phyloP scores from a whole-genome alignment of 208 protist species.

The Trypanosoma lewisi region DNA sequence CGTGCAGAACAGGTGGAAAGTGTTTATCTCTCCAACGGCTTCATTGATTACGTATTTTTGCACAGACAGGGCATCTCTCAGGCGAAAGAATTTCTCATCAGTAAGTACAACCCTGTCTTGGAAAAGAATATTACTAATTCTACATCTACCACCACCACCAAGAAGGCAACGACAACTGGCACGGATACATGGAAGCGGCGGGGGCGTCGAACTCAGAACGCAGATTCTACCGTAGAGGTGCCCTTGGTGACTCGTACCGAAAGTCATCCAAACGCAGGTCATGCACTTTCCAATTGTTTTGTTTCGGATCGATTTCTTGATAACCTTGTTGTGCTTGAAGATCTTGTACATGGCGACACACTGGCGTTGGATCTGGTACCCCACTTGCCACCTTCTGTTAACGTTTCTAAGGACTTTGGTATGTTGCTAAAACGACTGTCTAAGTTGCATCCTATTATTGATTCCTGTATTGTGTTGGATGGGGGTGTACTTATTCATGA shows the following conservation, averaged over 20 bases:
- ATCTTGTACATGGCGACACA: constrained; percentile 46
- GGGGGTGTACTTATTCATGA: constrained; percentile 38
- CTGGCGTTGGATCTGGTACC: constrained; percentile 41
- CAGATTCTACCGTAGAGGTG: constrained; percentile 12
- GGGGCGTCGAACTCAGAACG: constrained; percentile 7
- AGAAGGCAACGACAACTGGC: not conserved
- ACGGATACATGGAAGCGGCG: constrained; percentile 4
- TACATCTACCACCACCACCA: not conserved
- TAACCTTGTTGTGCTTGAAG: constrained; percentile 51
- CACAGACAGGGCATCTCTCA: constrained; percentile 50
- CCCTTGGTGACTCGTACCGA: constrained; percentile 29
- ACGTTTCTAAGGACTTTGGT: constrained; percentile 47
- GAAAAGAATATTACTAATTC: not conserved
- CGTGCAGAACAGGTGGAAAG: constrained; percentile 58
- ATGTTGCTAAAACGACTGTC: constrained; percentile 39
- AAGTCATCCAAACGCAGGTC: constrained; percentile 52
- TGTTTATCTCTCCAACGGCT: constrained; percentile 76
- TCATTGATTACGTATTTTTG: constrained; percentile 59
- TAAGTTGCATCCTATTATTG: constrained; percentile 57
- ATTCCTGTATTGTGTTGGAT: constrained; percentile 33
- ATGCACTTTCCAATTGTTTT: constrained; percentile 56
- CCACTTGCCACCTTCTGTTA: constrained; percentile 49
- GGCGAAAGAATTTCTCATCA: constrained; percentile 56
- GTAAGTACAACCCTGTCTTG: constrained; percentile 48
- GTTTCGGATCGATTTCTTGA: constrained; percentile 54